phyloP scores from a whole-genome alignment of 2,329 filamentous ascomycete species.

The Pseudogymnoascus pannorum region DNA sequence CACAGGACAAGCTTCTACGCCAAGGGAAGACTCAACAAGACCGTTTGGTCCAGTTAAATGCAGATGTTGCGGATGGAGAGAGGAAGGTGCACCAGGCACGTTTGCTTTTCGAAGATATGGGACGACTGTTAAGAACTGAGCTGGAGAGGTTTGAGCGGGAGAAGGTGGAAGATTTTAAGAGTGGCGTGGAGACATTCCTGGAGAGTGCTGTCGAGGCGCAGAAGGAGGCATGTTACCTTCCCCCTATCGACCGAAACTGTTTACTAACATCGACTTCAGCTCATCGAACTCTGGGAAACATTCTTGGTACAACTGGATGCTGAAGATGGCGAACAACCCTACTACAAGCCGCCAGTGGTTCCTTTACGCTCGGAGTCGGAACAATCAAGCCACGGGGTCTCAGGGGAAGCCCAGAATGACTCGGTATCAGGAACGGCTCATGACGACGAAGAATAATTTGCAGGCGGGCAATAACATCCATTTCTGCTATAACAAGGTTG shows the following conservation, averaged over 20 bases:
- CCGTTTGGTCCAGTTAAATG: conserved; percentile 81
- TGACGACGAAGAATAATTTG: conserved; percentile 17
- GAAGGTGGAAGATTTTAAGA: conserved; percentile 99
- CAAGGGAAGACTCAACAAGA: conserved; percentile 96
- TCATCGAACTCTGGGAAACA: conserved; percentile 92
- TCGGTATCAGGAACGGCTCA: conserved; percentile 17
- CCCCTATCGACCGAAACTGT: not conserved
- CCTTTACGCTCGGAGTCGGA: conserved; percentile 47
- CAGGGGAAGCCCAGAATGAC: conserved; percentile 20
- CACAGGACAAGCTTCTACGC: conserved; percentile 88
- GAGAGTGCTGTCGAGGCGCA: conserved; percentile 97
- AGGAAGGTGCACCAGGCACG: conserved; percentile 84
- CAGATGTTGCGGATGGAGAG: conserved; percentile 92
- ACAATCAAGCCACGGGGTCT: conserved; percentile 45
- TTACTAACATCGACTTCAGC: conserved; percentile 30
- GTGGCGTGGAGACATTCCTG: conserved; percentile 91
- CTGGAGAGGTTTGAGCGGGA: conserved; percentile 91
- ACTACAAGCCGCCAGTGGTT: conserved; percentile 57
- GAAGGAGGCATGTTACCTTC: conserved; percentile 68
- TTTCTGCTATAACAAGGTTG: conserved; percentile 8
- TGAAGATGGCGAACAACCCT: conserved; percentile 72
- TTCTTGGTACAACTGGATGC: conserved; percentile 94
- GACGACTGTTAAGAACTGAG: conserved; percentile 81
- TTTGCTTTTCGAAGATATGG: conserved; percentile 95
- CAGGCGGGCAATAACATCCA: not conserved